phyloP scores from a whole-genome alignment of 169 alveolate genomes.

The Cryptosporidium xiaoi region DNA sequence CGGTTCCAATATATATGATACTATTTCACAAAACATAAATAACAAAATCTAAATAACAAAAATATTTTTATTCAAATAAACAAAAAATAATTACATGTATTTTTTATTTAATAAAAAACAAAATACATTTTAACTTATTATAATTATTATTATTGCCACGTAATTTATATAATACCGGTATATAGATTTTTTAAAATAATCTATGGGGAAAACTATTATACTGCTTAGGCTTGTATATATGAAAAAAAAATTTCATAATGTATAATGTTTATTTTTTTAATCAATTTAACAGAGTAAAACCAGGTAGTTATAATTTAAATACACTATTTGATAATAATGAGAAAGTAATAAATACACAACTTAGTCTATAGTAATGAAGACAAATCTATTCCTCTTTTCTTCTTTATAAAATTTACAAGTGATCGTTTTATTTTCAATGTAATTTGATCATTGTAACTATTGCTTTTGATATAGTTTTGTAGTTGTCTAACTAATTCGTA shows the following conservation, averaged over 20 bases:
- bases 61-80: too few relatives aligned
- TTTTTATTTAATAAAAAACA: neutral
- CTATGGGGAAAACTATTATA: slow-evolving; percentile 12
- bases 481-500: slow-evolving; percentile 4
- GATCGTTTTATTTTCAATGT: slow-evolving; percentile 35
- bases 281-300: neutral
- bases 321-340: neutral
- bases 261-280: too few relatives aligned
- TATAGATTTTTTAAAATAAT: neutral
- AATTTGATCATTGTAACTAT: slow-evolving; percentile 12
- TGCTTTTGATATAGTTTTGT: slow-evolving; percentile 9
- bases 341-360: neutral
- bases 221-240: too few relatives aligned
- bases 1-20: neutral
- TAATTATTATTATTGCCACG: neutral
- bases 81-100: neutral
- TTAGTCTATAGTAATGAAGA: neutral
- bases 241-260: too few relatives aligned
- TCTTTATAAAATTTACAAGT: slow-evolving; percentile 16
- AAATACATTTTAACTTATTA: neutral
- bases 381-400: neutral
- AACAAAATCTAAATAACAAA: neutral
- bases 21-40: neutral
- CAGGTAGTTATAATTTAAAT: slow-evolving; percentile 5
- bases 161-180: slow-evolving; percentile 15